These are phyloP conservation scores for Rossbeevera mucosa DNA, from an alignment of 768 basidiomycete genomes.

Conservation along the genomic window DNA sequence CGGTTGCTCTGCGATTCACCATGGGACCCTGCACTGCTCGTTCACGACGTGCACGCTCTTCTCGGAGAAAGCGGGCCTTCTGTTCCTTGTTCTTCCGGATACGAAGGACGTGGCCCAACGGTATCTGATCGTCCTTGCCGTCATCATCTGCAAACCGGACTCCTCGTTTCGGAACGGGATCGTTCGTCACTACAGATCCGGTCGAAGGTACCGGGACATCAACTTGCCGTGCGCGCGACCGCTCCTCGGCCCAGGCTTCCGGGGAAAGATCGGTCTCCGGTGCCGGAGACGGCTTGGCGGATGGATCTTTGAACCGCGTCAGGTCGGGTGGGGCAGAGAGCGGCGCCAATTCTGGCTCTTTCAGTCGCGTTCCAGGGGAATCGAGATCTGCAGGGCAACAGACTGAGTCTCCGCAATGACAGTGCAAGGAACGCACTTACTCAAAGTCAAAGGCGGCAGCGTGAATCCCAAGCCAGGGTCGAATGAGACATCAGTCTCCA, in stretches of 20 bases:
- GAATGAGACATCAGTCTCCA: constrained; percentile 4
- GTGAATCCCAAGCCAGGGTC: constrained; percentile 16
- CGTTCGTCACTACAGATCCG: constrained; percentile 10
- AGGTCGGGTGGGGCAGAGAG: constrained; percentile 1
- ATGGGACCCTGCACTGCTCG: constrained; percentile 27
- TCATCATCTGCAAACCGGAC: constrained; percentile 65
- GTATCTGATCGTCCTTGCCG: constrained; percentile 60
- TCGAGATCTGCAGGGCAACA: constrained; percentile 19
- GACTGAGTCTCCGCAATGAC: constrained; percentile 11
- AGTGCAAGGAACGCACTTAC: constrained; percentile 14
- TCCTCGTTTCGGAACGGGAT: constrained; percentile 38
- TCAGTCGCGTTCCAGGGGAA: constrained; percentile 13
- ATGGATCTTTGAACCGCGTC: constrained; percentile 4
- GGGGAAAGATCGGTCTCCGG: background rate
- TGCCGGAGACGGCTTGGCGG: background rate
- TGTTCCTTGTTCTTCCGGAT: constrained; percentile 70
- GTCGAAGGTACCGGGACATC: background rate
- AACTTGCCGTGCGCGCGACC: constrained; percentile 1
- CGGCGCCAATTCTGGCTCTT: constrained; percentile 1
- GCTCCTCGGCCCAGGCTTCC: background rate
- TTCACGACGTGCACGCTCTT: constrained; percentile 52
- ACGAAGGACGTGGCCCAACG: constrained; percentile 65
- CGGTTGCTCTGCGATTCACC: constrained; percentile 31
- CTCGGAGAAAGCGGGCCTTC: constrained; percentile 61
- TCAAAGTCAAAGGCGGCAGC: constrained; percentile 12